Conservation (phyloP, 2,329 filamentous ascomycete genomes). For the Leptodontidium sp. region DNA sequence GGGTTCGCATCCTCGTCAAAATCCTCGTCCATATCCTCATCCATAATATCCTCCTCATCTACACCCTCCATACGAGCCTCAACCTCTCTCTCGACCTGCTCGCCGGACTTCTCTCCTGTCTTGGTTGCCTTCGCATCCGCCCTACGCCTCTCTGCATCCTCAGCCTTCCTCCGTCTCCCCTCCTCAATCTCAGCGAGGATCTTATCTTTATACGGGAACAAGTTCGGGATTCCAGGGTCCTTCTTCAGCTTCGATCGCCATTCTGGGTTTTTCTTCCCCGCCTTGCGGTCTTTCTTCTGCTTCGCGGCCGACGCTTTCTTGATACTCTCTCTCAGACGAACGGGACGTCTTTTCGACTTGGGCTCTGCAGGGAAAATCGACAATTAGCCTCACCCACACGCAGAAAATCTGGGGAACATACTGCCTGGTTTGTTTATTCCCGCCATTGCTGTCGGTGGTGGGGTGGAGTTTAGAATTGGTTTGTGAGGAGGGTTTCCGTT, state of each 20-base stretch:
- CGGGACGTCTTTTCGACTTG: slow-evolving; percentile 89
- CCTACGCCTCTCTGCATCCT: slow-evolving; percentile 75
- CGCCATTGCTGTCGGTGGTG: slow-evolving; percentile 41
- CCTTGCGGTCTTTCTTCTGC: slow-evolving; percentile 88
- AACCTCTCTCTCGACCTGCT: slow-evolving; percentile 52
- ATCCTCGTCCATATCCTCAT: slow-evolving; percentile 62
- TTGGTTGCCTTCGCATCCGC: slow-evolving; percentile 76
- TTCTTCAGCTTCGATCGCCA: slow-evolving; percentile 97
- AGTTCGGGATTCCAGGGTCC: slow-evolving; percentile 95
- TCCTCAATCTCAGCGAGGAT: slow-evolving; percentile 95
- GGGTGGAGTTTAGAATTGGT: neutral
- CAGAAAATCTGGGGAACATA: slow-evolving; percentile 33
- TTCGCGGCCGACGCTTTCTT: slow-evolving; percentile 91
- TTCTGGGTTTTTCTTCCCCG: slow-evolving; percentile 95
- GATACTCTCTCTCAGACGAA: slow-evolving; percentile 94
- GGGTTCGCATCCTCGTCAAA: slow-evolving; percentile 78
- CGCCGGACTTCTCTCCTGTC: slow-evolving; percentile 63
- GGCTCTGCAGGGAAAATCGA: slow-evolving; percentile 68
- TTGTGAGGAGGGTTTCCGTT: neutral
- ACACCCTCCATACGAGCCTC: slow-evolving; percentile 55
- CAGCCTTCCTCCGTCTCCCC: slow-evolving; percentile 79
- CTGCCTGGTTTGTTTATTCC: slow-evolving; percentile 47
- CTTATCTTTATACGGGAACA: slow-evolving; percentile 98
- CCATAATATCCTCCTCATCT: slow-evolving; percentile 57
- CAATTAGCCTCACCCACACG: slow-evolving; percentile 29